These are phyloP conservation scores for Coemansia sp. DNA, from an alignment of 192 early-diverging fungal genomes.

Conservation along the genomic window DNA sequence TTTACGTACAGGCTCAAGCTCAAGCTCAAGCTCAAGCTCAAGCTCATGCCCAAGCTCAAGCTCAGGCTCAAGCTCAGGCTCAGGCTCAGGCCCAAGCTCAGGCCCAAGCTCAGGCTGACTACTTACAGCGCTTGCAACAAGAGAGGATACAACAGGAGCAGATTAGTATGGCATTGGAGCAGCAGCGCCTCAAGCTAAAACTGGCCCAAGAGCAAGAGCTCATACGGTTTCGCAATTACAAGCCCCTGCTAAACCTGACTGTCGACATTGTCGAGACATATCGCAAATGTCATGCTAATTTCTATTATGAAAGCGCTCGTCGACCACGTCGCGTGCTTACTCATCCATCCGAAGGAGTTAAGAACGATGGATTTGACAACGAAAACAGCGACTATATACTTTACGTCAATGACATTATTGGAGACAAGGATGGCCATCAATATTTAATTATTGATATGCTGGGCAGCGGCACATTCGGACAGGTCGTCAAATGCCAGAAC, in stretches of 20 bases:
- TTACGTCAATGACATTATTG: constrained; percentile 95
- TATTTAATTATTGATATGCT: constrained; percentile 92
- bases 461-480: constrained; percentile 97
- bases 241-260: constrained; percentile 61
- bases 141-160: constrained; percentile 35
- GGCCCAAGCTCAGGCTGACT: constrained; percentile 36
- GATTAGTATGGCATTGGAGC: constrained; percentile 25
- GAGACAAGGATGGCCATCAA: constrained; percentile 84
- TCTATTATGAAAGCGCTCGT: constrained; percentile 71
- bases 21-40: constrained; percentile 27
- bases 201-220: constrained; percentile 43
- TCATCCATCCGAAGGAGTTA: constrained; percentile 85
- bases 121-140: constrained; percentile 24
- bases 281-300: constrained; percentile 76
- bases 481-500: constrained; percentile 96
- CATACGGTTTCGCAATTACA: constrained; percentile 39
- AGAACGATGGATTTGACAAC: constrained; percentile 94
- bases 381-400: constrained; percentile 95
- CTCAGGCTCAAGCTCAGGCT: constrained; percentile 21
- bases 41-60: constrained; percentile 22
- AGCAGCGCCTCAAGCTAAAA: constrained; percentile 34
- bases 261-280: constrained; percentile 71
- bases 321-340: constrained; percentile 92
- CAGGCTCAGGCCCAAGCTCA: constrained; percentile 24
- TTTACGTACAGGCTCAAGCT: constrained; percentile 11